phyloP scores from a whole-genome alignment of 805 yeast genomes.

The Barnettozyma populi region DNA sequence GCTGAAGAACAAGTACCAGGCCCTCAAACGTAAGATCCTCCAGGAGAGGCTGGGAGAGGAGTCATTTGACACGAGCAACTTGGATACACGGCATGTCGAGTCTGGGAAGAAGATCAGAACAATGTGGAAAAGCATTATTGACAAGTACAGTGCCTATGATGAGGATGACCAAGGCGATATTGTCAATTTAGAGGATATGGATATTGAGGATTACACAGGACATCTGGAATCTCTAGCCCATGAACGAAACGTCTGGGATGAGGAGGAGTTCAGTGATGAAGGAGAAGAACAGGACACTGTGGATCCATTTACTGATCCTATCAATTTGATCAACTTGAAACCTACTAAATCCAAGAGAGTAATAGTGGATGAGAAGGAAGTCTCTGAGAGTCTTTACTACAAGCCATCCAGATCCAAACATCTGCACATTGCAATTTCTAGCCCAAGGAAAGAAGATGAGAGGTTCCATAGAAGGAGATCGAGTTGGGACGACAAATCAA shows the following conservation, averaged over 20 bases:
- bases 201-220: slow-evolving; percentile 19
- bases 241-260: slow-evolving; percentile 18
- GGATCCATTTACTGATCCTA: slow-evolving; percentile 6
- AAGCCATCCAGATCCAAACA: neutral
- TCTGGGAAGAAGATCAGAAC: slow-evolving; percentile 20
- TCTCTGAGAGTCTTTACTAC: slow-evolving; percentile 1
- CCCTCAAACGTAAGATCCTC: slow-evolving; percentile 1
- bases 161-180: slow-evolving; percentile 32
- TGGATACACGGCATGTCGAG: slow-evolving; percentile 14
- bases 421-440: neutral
- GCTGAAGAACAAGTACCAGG: slow-evolving; percentile 2
- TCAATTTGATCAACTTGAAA: slow-evolving; percentile 2
- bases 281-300: neutral
- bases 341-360: neutral
- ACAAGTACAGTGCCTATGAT: slow-evolving; percentile 26
- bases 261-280: slow-evolving; percentile 1
- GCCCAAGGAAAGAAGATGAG: neutral
- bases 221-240: slow-evolving; percentile 14
- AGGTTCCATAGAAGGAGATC: neutral
- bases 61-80: slow-evolving; percentile 5
- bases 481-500: neutral
- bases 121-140: slow-evolving; percentile 30
- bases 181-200: slow-evolving; percentile 21
- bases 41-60: neutral
- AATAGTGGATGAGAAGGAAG: neutral